Percentiles rank a stretch among this genome's conserved stretches.
phyloP scores from a whole-genome alignment of 257 asterid species.

The Salvia splendens region DNA sequence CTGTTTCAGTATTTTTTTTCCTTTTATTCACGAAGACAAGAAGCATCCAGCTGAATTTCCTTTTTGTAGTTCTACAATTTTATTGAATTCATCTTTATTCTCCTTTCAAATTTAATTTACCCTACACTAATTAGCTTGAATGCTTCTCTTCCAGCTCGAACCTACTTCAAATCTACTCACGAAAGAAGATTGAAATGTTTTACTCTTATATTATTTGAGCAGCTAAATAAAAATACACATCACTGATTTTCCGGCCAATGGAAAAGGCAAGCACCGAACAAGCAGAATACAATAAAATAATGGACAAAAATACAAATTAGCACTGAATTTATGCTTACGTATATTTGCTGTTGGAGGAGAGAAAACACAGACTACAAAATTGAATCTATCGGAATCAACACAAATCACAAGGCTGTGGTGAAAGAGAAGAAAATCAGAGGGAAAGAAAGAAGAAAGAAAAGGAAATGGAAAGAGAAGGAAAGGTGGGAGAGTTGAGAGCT shows the following conservation, averaged over 20 bases:
- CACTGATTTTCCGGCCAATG: neutral
- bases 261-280: conserved; percentile 8
- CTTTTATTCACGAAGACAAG: conserved; percentile 16
- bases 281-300: conserved; percentile 2
- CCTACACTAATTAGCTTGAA: neutral
- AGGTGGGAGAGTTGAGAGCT: conserved; percentile 36
- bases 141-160: conserved; percentile 18
- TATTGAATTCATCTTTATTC: neutral
- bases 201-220: neutral
- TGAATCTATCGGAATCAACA: conserved; percentile 43
- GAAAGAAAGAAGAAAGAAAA: neutral
- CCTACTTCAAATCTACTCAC: conserved; percentile 31
- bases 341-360: conserved; percentile 27
- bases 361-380: conserved; percentile 26
- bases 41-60: neutral
- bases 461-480: conserved; percentile 36
- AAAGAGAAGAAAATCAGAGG: neutral
- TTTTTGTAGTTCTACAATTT: neutral
- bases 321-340: conserved; percentile 33
- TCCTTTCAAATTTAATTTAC: neutral
- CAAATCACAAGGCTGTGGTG: conserved; percentile 41
- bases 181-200: neutral
- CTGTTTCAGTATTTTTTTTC: neutral
- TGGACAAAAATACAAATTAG: neutral
- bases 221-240: conserved; percentile 3